Evolutionary conservation across 2,329 filamentous ascomycete species (phyloP), one percentile per base, ranked within the genome.

Genomic region (Helminthosporium solani): DNA sequence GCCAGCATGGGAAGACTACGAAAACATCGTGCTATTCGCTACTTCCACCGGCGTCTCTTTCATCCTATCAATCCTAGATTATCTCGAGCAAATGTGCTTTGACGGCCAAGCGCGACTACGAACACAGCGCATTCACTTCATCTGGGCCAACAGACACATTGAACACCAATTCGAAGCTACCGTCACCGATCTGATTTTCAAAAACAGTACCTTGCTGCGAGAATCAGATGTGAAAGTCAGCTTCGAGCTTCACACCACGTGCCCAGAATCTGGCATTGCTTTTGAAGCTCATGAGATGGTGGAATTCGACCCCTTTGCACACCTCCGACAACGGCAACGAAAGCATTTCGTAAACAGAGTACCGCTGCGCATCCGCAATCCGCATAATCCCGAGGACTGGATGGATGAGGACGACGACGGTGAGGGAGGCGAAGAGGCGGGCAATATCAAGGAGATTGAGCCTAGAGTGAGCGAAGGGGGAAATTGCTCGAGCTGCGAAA

Each of bases 1-100:
- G 9, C 59, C 59, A 4, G 28, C n/a, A 3, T 66, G 63, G 63
- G 50, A 58, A 33, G 31, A 50, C 1, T 58, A 60, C 19, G 58
- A 61, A 23, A 56, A 54, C 12, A 40, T 66, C 0, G 25, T 60
- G 6, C 41, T 66, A 2, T 21, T 66, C 9, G 47, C 56, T 2
- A 56, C 57, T 1, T 62, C 60, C 9, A 60, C 60, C 2, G 63
- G 63, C 1, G 57, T 64, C 1, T 59, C 61, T 0, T 65, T 65
- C 27, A 51, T 48, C 0, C 33, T 66, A 0, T 54, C 61, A 1
- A 54, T 65, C 5, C 38, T 66, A 31, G 56, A 64, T 16, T 58
- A 61, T 23, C 45, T 66, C 0, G 57, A 58, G 28, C 56, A 61
- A 28, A 15, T 61, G 7, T 58, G 54, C 27, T 48, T 56, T 15